These are phyloP conservation scores for Colletotrichum sp. DNA, from an alignment of 2,329 filamentous ascomycete genomes.

Conservation along the genomic window DNA sequence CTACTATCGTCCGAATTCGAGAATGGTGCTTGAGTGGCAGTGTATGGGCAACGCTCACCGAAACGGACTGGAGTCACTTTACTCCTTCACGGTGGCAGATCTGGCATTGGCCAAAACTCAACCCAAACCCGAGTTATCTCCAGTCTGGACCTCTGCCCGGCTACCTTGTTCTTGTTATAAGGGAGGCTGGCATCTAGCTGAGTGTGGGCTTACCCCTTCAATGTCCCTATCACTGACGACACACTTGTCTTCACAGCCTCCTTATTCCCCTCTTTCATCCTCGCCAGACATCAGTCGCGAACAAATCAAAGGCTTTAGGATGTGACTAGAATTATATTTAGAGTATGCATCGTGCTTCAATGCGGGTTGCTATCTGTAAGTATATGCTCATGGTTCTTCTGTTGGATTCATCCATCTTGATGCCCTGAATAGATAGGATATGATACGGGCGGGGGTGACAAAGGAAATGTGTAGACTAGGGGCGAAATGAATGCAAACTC, in stretches of 20 bases:
- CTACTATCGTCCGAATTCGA: neutral
- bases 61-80: neutral
- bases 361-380: neutral
- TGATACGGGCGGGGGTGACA: neutral
- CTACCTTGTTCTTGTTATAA: neutral
- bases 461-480: neutral
- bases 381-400: neutral
- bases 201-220: neutral
- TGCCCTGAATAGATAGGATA: neutral
- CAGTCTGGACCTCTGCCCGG: neutral
- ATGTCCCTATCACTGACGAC: neutral
- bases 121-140: neutral
- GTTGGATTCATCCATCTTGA: neutral
- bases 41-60: neutral
- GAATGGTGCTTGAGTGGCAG: neutral
- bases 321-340: conserved; percentile 5
- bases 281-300: neutral
- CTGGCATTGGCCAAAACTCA: neutral
- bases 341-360: neutral
- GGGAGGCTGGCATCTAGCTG: neutral
- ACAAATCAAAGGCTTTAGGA: neutral
- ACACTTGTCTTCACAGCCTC: neutral
- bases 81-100: neutral
- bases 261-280: neutral
- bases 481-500: neutral